Conservation (phyloP, 2,329 filamentous ascomycete species). For the Sclerotiophoma versabilis region DNA sequence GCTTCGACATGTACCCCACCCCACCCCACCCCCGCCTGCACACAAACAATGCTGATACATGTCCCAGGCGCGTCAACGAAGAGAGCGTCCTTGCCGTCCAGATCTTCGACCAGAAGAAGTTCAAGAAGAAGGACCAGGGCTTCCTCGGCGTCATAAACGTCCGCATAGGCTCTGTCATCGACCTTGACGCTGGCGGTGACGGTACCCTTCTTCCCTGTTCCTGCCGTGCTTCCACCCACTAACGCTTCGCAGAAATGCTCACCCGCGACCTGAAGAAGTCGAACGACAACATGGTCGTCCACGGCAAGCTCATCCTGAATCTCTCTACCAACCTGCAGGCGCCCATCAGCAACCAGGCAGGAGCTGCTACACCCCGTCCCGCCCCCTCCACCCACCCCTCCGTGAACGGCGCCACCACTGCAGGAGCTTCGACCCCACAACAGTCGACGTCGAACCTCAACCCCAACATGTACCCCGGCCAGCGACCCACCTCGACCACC, state of each 20-base stretch:
- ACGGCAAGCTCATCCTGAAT: slow-evolving; percentile 97
- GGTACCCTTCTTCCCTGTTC: slow-evolving; percentile 64
- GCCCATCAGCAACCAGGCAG: slow-evolving; percentile 66
- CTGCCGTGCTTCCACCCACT: background rate
- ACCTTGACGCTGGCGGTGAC: slow-evolving; percentile 86
- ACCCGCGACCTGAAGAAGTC: slow-evolving; percentile 97
- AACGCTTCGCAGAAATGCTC: slow-evolving; percentile 77
- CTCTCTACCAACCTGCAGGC: slow-evolving; percentile 86
- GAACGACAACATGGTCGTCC: slow-evolving; percentile 95
- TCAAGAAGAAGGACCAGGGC: slow-evolving; percentile 99
- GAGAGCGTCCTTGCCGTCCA: slow-evolving; percentile 97
- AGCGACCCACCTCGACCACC: slow-evolving; percentile 36
- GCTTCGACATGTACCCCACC: slow-evolving; percentile 88
- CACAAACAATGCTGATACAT: slow-evolving; percentile 32
- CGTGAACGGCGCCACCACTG: slow-evolving; percentile 47
- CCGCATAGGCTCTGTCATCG: slow-evolving; percentile 91
- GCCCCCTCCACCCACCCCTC: slow-evolving; percentile 48
- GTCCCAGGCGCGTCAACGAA: slow-evolving; percentile 80
- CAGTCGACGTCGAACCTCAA: slow-evolving; percentile 50
- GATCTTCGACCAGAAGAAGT: slow-evolving; percentile 99
- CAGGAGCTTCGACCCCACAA: slow-evolving; percentile 48
- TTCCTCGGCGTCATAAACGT: slow-evolving; percentile 98
- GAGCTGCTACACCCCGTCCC: slow-evolving; percentile 46
- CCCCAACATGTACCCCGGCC: slow-evolving; percentile 47
- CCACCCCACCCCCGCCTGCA: slow-evolving; percentile 8